Evolutionary conservation across 768 basidiomycete genomes (phyloP).

Genomic region (Boletus rufocinnamomeus): DNA sequence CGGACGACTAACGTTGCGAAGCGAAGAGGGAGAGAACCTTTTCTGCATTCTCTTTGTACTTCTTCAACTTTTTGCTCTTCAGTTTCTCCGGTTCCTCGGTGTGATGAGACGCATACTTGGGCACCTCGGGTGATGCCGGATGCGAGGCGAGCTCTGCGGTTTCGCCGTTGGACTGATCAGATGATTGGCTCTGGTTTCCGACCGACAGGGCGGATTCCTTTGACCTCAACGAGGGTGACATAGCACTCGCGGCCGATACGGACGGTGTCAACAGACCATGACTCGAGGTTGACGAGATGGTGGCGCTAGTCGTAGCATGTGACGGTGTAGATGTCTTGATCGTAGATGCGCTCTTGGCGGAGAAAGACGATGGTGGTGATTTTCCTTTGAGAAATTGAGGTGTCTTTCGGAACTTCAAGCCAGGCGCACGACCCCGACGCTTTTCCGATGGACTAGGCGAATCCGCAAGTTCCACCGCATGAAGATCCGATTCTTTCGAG

Average conservation of each 20-base stretch:
- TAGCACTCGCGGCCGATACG: conserved; percentile 50
- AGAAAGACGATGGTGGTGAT: conserved; percentile 52
- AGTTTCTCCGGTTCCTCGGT: conserved; percentile 55
- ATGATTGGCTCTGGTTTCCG: conserved; percentile 68
- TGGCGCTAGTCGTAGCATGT: conserved; percentile 40
- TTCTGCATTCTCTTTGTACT: conserved; percentile 86
- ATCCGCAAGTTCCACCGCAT: conserved; percentile 39
- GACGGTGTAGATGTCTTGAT: conserved; percentile 45
- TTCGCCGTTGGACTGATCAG: conserved; percentile 68
- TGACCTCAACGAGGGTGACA: conserved; percentile 74
- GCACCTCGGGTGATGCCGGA: conserved; percentile 34
- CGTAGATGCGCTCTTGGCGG: conserved; percentile 32
- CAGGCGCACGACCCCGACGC: conserved; percentile 67
- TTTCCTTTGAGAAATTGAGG: conserved; percentile 76
- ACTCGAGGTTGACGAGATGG: conserved; percentile 41
- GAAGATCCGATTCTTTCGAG: conserved; percentile 54
- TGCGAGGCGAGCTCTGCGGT: conserved; percentile 29
- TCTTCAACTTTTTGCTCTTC: conserved; percentile 77
- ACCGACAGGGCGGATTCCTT: conserved; percentile 79
- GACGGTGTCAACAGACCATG: conserved; percentile 64
- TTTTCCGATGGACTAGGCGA: conserved; percentile 51
- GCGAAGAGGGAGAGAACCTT: conserved; percentile 83
- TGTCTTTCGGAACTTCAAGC: conserved; percentile 70
- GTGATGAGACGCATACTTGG: conserved; percentile 32
- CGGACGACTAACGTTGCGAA: conserved; percentile 55